Conservation (phyloP, 345 rosid genomes). For the Capsella bursapastoris region DNA sequence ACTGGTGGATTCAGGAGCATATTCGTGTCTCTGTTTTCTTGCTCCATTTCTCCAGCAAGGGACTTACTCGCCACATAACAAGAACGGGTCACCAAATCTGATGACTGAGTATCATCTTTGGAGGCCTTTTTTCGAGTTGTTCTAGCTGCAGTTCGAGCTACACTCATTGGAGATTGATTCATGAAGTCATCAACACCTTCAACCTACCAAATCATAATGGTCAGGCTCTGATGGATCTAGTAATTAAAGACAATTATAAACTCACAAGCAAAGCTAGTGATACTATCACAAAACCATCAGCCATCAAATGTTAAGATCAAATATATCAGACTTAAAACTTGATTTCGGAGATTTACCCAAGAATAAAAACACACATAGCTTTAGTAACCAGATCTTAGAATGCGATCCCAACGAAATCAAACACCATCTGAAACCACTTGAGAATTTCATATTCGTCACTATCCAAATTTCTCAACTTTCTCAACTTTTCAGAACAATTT, state of each 20-base stretch:
- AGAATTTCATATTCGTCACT: not conserved
- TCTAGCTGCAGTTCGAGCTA: conserved; percentile 52
- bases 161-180: conserved; percentile 53
- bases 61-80: conserved; percentile 50
- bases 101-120: conserved; percentile 50
- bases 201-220: conserved; percentile 50
- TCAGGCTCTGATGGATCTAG: not conserved
- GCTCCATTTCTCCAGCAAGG: conserved; percentile 45
- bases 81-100: conserved; percentile 50
- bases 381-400: not conserved
- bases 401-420: not conserved
- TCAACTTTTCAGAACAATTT: no score
- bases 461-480: not conserved
- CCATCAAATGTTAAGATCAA: not conserved
- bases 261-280: not conserved
- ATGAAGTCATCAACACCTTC: conserved; percentile 76
- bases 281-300: not conserved
- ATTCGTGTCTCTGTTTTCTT: conserved; percentile 49
- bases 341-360: not conserved
- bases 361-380: no score
- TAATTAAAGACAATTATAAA: not conserved
- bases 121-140: conserved; percentile 56
- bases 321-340: not conserved
- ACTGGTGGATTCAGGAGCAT: conserved; percentile 47
- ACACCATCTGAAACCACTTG: not conserved